Percentiles rank a stretch among this genome's conserved stretches.
Conservation (phyloP, 106 monocot species). For the Dendrobium huoshanense region DNA sequence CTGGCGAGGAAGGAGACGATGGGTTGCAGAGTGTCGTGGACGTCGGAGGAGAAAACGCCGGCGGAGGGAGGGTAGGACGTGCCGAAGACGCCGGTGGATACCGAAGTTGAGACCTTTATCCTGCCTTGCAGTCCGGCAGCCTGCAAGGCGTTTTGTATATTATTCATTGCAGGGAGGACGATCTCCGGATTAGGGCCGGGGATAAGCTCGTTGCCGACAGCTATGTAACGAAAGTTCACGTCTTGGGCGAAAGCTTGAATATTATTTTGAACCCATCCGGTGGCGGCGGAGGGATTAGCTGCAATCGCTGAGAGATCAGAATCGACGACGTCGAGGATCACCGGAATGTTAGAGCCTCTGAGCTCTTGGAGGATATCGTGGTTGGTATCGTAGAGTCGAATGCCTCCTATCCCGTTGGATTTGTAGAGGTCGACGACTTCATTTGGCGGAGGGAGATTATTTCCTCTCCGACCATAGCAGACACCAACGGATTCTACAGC, state of each 20-base stretch:
- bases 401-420: conserved; percentile 22
- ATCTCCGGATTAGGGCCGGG: background rate
- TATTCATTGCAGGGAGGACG: conserved; percentile 15
- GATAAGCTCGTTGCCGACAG: conserved; percentile 11
- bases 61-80: conserved; percentile 12
- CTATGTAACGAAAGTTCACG: conserved; percentile 7
- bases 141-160: background rate
- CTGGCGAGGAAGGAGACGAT: conserved; percentile 1
- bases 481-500: conserved; percentile 27
- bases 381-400: conserved; percentile 41
- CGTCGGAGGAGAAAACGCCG: background rate
- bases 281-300: conserved; percentile 8
- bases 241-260: background rate
- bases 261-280: conserved; percentile 31
- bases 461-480: conserved; percentile 35
- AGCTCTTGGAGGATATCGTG: conserved; percentile 23
- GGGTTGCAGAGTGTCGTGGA: background rate
- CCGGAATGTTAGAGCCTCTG: conserved; percentile 27
- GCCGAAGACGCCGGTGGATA: conserved; percentile 8
- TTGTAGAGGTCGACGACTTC: conserved; percentile 31
- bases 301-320: conserved; percentile 19
- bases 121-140: background rate
- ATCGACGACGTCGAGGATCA: conserved; percentile 31
- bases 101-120: conserved; percentile 9
- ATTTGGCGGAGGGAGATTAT: conserved; percentile 39